These are phyloP conservation scores for Boletus insuetus DNA, from an alignment of 768 basidiomycete species.

Conservation along the genomic window DNA sequence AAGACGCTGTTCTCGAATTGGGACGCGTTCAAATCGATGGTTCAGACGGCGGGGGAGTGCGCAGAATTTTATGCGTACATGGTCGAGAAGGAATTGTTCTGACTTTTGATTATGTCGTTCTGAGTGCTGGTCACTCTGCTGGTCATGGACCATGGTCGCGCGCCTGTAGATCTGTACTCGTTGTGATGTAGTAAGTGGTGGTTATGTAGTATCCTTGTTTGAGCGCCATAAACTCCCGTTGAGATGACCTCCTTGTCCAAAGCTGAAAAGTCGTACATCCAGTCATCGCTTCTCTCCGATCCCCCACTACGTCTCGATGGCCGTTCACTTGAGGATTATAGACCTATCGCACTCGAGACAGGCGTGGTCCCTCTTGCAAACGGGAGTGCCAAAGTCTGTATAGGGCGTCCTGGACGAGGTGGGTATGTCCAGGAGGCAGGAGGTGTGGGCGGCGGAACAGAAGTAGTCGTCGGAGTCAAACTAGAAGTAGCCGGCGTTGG, in stretches of 20 bases:
- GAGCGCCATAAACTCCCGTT: background rate
- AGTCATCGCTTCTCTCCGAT: conserved; percentile 55
- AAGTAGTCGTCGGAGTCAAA: conserved; percentile 74
- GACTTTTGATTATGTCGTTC: too few relatives aligned
- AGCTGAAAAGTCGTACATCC: conserved; percentile 76
- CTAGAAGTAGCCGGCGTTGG: conserved; percentile 65
- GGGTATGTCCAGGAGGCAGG: conserved; percentile 74
- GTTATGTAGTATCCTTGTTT: too few relatives aligned
- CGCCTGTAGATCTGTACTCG: too few relatives aligned
- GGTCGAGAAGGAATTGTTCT: conserved; percentile 9
- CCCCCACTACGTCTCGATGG: conserved; percentile 77
- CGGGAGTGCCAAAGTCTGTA: conserved; percentile 72
- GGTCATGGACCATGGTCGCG: too few relatives aligned
- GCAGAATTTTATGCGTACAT: conserved; percentile 11
- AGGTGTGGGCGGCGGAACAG: conserved; percentile 75
- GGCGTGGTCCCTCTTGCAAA: conserved; percentile 80
- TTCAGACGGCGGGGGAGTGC: conserved; percentile 11
- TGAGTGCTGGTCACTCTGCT: too few relatives aligned
- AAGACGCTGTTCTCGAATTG: conserved; percentile 14
- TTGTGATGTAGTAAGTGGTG: too few relatives aligned
- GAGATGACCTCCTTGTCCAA: conserved; percentile 52
- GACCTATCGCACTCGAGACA: conserved; percentile 70
- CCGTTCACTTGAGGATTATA: conserved; percentile 61
- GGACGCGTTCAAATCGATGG: conserved; percentile 12
- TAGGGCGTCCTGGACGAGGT: conserved; percentile 65